Evolutionary conservation across 2,329 filamentous ascomycete genomes (phyloP).

Genomic region (Eutypella sp.): DNA sequence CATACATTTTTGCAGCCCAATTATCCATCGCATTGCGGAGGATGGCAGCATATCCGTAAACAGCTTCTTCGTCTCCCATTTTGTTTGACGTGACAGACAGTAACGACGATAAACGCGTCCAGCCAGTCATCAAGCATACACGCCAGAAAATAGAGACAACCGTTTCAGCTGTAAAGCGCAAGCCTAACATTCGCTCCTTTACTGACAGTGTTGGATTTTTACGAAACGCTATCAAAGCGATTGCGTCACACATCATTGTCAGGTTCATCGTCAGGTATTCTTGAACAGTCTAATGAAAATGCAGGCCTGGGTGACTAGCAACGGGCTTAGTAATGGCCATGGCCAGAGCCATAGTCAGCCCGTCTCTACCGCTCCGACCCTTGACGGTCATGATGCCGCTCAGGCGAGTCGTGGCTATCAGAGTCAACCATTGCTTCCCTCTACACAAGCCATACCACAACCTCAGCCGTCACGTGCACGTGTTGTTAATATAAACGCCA

Average conservation of each 20-base stretch:
- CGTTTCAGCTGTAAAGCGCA: no score
- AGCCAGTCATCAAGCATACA: slow-evolving; percentile 5
- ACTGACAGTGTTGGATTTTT: not conserved
- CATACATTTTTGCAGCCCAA: slow-evolving; percentile 27
- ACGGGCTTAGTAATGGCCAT: slow-evolving; percentile 19
- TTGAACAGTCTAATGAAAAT: slow-evolving; percentile 29
- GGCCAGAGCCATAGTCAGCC: slow-evolving; percentile 5
- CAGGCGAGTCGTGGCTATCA: slow-evolving; percentile 18
- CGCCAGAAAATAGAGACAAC: no score
- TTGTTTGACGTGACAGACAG: slow-evolving; percentile 13
- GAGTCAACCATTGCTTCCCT: slow-evolving; percentile 11
- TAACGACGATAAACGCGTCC: slow-evolving; percentile 17
- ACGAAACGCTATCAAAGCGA: slow-evolving; percentile 6
- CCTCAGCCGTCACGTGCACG: slow-evolving; percentile 24
- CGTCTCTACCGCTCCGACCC: slow-evolving; percentile 12
- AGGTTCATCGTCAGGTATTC: slow-evolving; percentile 27
- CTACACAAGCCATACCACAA: slow-evolving; percentile 18
- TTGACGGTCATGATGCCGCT: slow-evolving; percentile 16
- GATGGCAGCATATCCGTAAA: slow-evolving; percentile 26
- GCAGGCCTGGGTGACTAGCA: slow-evolving; percentile 30
- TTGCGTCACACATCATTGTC: slow-evolving; percentile 2
- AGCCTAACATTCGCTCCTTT: not conserved
- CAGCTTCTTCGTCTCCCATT: slow-evolving; percentile 16
- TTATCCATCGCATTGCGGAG: slow-evolving; percentile 23
- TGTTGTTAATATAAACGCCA: slow-evolving; percentile 24